Percentiles rank a stretch among this genome's conserved stretches.
phyloP scores from a whole-genome alignment of 148 eudicot species.

The Beta vulgaris region DNA sequence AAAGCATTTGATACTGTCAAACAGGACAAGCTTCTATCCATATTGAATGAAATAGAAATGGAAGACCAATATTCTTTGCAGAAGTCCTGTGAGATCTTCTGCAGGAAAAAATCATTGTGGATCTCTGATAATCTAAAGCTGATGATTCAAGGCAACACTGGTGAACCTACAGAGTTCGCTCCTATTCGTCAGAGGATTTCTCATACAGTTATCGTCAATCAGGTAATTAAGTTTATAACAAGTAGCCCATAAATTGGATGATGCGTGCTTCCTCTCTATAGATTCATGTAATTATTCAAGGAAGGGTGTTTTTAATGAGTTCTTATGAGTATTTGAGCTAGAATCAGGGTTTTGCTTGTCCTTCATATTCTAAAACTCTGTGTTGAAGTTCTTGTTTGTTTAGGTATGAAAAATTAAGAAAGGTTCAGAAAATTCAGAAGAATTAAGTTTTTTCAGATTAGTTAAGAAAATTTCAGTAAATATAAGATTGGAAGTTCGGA shows the following conservation, averaged over 20 bases:
- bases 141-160: conserved; percentile 26
- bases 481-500: too few relatives aligned
- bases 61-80: conserved; percentile 46
- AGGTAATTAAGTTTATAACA: conserved; percentile 37
- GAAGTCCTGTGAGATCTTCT: conserved; percentile 45
- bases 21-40: conserved; percentile 70
- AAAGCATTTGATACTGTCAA: conserved; percentile 87
- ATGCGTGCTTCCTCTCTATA: not conserved
- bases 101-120: conserved; percentile 48
- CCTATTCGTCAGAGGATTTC: conserved; percentile 33
- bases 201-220: conserved; percentile 44
- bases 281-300: not conserved
- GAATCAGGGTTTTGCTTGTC: not conserved
- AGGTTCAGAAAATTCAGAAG: too few relatives aligned
- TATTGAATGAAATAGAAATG: conserved; percentile 53
- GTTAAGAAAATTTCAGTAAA: too few relatives aligned
- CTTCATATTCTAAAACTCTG: too few relatives aligned
- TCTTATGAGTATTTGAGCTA: not conserved
- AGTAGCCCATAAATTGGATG: not conserved
- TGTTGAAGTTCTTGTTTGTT: not conserved
- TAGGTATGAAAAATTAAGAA: not conserved
- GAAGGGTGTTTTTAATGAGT: not conserved
- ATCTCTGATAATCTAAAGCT: conserved; percentile 37
- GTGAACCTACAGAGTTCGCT: conserved; percentile 21
- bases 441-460: too few relatives aligned